Conservation (phyloP, 2,329 filamentous ascomycete genomes). For the Xylariaceae sp. region DNA sequence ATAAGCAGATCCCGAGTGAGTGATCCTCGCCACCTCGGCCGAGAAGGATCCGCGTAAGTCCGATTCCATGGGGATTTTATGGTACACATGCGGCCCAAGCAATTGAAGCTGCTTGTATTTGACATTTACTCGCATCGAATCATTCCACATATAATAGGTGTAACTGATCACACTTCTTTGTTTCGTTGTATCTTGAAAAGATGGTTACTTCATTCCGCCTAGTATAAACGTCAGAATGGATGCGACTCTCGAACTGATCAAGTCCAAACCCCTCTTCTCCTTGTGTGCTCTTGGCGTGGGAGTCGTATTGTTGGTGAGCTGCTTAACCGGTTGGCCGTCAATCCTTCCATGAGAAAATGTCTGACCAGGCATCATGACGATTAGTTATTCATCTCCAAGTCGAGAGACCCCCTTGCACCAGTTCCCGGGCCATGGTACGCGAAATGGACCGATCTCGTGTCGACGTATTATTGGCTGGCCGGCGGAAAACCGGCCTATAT, state of each 20-base stretch:
- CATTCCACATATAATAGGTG: too few species aligned
- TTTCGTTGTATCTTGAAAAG: neutral
- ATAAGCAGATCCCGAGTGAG: too few species aligned
- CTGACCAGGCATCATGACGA: neutral
- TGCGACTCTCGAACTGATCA: neutral
- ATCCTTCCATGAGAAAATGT: neutral
- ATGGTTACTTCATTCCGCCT: neutral
- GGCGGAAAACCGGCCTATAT: slow-evolving; percentile 19
- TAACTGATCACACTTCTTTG: neutral
- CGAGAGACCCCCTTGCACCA: slow-evolving; percentile 14
- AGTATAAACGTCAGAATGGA: slow-evolving; percentile 3
- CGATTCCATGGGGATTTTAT: too few species aligned
- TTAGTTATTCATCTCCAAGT: slow-evolving; percentile 6
- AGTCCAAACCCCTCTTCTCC: slow-evolving; percentile 6
- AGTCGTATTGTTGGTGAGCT: slow-evolving; percentile 13
- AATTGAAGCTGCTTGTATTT: too few species aligned
- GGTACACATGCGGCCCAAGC: too few species aligned
- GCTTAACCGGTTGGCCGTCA: neutral
- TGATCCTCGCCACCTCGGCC: too few species aligned
- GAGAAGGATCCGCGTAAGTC: too few species aligned
- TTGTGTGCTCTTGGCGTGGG: slow-evolving; percentile 8
- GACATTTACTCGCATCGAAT: too few species aligned
- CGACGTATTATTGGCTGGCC: slow-evolving; percentile 12
- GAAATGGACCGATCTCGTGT: slow-evolving; percentile 13
- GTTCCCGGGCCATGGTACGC: slow-evolving; percentile 23